Base-by-base conservation (phyloP, 2,329 filamentous ascomycete genomes). In the Anthostomella pinea region DNA sequence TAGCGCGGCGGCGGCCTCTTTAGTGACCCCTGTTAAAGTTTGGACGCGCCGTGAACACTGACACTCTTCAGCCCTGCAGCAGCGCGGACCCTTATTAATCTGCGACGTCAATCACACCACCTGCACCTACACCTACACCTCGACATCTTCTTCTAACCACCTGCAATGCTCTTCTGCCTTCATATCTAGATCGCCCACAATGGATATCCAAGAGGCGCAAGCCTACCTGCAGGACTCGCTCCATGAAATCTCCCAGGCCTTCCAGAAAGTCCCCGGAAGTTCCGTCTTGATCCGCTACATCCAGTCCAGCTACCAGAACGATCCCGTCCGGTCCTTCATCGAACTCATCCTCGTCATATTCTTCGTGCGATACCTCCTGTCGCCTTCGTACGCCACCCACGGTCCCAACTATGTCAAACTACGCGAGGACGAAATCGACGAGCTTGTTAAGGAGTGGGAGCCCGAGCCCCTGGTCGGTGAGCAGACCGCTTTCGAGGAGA, bases 261-360 rank as follows among this genome's bases (percentile, higher is more conserved):
- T 98, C 60, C 90, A 96, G 57, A 87, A 85, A 57, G 77, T 98
- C 24, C 94, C 93, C 19, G 93, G 93, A 34, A 97, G 91, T 19
- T 87, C 91, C 26, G 95, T 98, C 53, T 74, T 97, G 56, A 79
- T 95, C 52, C 87, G 93, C 46, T 98, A 98, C 67, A 89, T 98
- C 60, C 87, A 87, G 64, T 95, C 89, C 39, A 95, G 89, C 62
- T 97, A 98, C 70, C 93, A 98, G 69, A 85, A 98, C 60, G 93
- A 98, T 56, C 93, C 93, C 8, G 81, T 97, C 38, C 85, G 94
- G 35, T 95, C 88, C 34, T 88, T 87, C 24, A 87, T 98, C 51
- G 93, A 98, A 67, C 72, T 98, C 33, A 82, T 97, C 49, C 75
- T 98, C 41, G 87, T 98, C 52, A 79, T 98, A 36, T 98, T 98